Base-by-base conservation (phyloP, 495 filamentous ascomycete genomes). In the Hypoxylon crocopeplum region DNA sequence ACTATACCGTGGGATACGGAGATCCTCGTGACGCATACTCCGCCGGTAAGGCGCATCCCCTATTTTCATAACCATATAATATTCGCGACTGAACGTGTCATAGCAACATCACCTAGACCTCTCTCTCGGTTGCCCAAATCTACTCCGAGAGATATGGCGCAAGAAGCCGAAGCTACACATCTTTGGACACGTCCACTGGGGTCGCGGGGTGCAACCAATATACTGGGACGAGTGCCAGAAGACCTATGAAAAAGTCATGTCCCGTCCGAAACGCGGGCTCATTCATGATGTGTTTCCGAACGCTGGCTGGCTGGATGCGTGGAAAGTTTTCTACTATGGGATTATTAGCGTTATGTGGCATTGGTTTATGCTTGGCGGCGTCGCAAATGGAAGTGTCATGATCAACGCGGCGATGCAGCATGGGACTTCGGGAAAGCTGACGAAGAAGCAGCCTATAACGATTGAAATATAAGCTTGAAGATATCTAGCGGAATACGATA, bases 101-200 rank as follows among this genome's bases (percentile, higher is more conserved):
- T 13, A 87, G 48, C 81, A 83, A 66, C 78, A 85, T 63, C 93
- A 98, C 68, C 84, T 89, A 5, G 93, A 98, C 69, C 69, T 88
- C 11, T 84, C 79, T 0, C 77, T 90, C 45, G 93, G 93, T 21
- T 96, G 91, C 66, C 84, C 87, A 15, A 84, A 79, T 24, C 82
- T 98, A 2, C 79, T 93, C 1, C 73, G 81, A 13, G 91, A 95
- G 57, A 64, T 91, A 22, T 94, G 91, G 90, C 80, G 84, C 20
- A 84, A 94, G 15, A 86, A 84, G 52, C 93, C 93, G 2, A 75
- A 76, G 24, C 75, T 97, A 8, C 93, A 98, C 71, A 81, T 97
- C 50, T 96, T 95, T 72, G 93, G 93, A 4, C 94, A 98, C 69
- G 80, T 95, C 20, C 94, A 98, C 72, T 85, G 76, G 53, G 84